Evolutionary conservation across 2,329 filamentous ascomycete species (phyloP), one percentile per base, ranked within the genome.

Genomic region (Fusarium tupiense): DNA sequence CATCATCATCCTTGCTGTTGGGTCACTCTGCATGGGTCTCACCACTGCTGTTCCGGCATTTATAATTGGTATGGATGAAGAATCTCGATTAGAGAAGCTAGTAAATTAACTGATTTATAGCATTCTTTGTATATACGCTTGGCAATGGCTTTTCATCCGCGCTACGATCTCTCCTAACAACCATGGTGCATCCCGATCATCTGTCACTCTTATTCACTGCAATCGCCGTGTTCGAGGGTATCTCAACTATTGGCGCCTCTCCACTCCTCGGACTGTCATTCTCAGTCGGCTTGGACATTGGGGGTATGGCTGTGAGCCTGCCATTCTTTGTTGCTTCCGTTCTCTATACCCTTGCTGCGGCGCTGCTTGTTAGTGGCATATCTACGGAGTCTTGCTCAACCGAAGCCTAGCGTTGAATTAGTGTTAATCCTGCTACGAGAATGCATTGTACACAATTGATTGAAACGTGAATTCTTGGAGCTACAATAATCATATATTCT

Each of bases 81-180:
- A 40, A 12, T 22, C 20, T 40, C 38, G 20, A 0, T 8, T 13
- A 40, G 0, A 40, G 20, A 40, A 8, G 38, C 38, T 41, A 41
- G 6, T 1, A 26, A 22, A 61, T 37, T 43, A 19, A 61, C n/a
- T 6, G 7, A 33, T 7, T 3, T 2, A 6, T 2, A 56, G 47
- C 59, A 1, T 62, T 62, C 16, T 37, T 44, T 35, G 38, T 14
- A 7, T 61, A 62, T 1, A 37, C 59, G 3, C 38, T 62, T 20
- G 49, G 59, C 5, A 62, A 56, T 17, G 59, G 59, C 6, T 62
- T 62, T 38, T 35, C 38, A 24, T 44, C 59, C 3, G 31, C 49
- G 9, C 29, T 62, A 16, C 49, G 59, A 62, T 62, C 49, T 31
- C 59, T 62, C 29, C 22, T 62, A 17, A 62, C 49, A n/a, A 56